Evolutionary conservation across 2,329 filamentous ascomycete genomes (phyloP), one percentile per base, ranked within the genome.

Genomic region (Alternaria panax): DNA sequence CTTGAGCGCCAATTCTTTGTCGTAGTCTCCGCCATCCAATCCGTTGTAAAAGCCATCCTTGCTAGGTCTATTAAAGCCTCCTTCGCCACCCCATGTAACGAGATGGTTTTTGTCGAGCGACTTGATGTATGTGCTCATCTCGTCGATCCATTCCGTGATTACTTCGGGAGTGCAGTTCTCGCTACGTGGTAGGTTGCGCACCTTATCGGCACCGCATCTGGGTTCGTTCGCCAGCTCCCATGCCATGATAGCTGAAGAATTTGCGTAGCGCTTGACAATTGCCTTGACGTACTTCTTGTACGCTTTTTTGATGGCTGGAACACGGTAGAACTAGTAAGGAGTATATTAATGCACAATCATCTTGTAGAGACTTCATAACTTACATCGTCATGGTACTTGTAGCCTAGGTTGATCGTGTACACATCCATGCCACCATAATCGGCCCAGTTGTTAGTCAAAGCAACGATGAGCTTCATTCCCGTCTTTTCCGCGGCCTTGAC

Each of bases 381-480:
- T 40, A 51, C 48, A 85, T 84, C 82, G 57, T 85, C 82, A 58
- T 85, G 84, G 45, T 84, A 85, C 24, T 75, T 74, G 1, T 82
- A 82, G 0, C 84, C 84, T 0, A 85, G 79, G 57, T 87, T 85
- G n/a, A 83, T 78, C 0, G 84, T 86, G 61, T 86, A 87, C 0
- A 86, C 81, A 32, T 86, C 84, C 83, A 86, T 86, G n/a, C 85
- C 85, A 18, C 85, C 84, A 51, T 86, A 87, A 54, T 86, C 84
- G 6, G 84, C 84, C 85, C 85, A 87, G 52, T 86, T 86, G 74
- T 87, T 87, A 0, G 84, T 86, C 57, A 87, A 68, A 0, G 84
- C 79, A 12, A 87, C 75, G 30, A 87, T 77, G 3, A 87, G 77
- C 75, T 86, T 86, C 61, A 85, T 81, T 46, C 80, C 81, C 1